Conservation (phyloP, 768 basidiomycete species). For the Amanita rubescens region DNA sequence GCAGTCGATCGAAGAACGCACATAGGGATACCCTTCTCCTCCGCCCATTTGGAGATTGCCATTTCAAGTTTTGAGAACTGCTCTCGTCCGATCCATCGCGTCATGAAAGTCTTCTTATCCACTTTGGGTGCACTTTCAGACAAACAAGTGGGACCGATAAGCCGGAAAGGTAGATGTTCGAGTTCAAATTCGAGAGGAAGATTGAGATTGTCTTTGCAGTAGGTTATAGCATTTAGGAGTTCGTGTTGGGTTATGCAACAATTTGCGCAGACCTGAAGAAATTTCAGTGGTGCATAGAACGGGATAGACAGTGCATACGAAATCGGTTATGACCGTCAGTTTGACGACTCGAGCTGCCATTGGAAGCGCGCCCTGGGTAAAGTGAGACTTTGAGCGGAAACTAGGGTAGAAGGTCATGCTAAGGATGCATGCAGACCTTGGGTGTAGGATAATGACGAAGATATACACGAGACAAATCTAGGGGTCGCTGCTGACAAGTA, state of each 20-base stretch:
- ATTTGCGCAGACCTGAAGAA: conserved; percentile 38
- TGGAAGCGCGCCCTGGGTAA: conserved; percentile 6
- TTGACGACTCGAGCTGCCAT: conserved; percentile 39
- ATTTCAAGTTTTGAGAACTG: conserved; percentile 32
- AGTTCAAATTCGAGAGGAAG: conserved; percentile 44
- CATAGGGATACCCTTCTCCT: conserved; percentile 52
- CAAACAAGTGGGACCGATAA: conserved; percentile 32
- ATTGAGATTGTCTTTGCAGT: conserved; percentile 39
- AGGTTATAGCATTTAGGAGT: conserved; percentile 39
- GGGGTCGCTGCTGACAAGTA: conserved; percentile 22
- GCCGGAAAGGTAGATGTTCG: conserved; percentile 45
- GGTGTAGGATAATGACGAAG: conserved; percentile 18
- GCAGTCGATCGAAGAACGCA: conserved; percentile 25
- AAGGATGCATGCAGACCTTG: conserved; percentile 8
- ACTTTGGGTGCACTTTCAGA: conserved; percentile 30
- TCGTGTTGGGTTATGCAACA: conserved; percentile 49
- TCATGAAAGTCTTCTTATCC: conserved; percentile 34
- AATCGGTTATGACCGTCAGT: conserved; percentile 42
- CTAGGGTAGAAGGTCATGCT: not conserved
- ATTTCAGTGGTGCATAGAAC: conserved; percentile 5
- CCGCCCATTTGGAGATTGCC: conserved; percentile 42
- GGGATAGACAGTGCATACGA: conserved; percentile 24
- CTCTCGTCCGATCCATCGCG: conserved; percentile 46
- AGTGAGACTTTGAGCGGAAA: conserved; percentile 5
- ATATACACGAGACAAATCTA: conserved; percentile 21